Evolutionary conservation across 768 basidiomycete genomes (phyloP), one percentile per base, ranked within the genome.

Genomic region (Podaxis mareebaensis): DNA sequence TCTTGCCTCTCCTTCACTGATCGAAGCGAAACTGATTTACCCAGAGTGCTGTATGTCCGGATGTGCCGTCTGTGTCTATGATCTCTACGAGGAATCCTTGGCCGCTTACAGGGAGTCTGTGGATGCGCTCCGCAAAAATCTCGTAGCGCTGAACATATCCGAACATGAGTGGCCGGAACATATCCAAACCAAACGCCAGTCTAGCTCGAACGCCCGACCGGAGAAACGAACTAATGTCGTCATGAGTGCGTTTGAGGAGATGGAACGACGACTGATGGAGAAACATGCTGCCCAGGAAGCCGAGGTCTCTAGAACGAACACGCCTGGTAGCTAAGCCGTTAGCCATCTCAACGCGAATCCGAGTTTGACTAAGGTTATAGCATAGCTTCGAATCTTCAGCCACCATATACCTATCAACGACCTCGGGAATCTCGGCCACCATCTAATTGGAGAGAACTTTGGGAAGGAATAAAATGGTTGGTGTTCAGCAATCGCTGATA

Each of bases 11-110:
- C 28, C 12, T 57, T 4, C 4, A 12, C 44, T 39, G 15, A 36
- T 20, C 42, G 56, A 38, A 24, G 30, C 44, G 57, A 24, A 61
- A 10, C 39, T n/a, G 24, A 44, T 42, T 42, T 42, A 22, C 44
- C 10, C 67, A 95, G 94, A 95, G 74, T 95, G 94, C 74, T 96
- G 94, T 78, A 96, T 96, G 94, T 94, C 93, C 2, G 92, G 92
- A 33, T 96, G 95, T 70, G 91, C 93, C 0, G 75, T 95, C n/a
- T 96, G 95, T 73, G 90, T 96, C 7, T 92, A 96, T 75, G 93
- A 94, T 68, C 73, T 95, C 26, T 93, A 95, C 75, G 87, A 91
- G 64, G 92, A 94, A 53, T 83, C 88, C 0, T 73, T 92, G 2
- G 77, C 78, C 24, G 78, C 77, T 12, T 94, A 94, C 76, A 81